Conservation (phyloP, 495 filamentous ascomycete species). For the Emericellopsis terricola region DNA sequence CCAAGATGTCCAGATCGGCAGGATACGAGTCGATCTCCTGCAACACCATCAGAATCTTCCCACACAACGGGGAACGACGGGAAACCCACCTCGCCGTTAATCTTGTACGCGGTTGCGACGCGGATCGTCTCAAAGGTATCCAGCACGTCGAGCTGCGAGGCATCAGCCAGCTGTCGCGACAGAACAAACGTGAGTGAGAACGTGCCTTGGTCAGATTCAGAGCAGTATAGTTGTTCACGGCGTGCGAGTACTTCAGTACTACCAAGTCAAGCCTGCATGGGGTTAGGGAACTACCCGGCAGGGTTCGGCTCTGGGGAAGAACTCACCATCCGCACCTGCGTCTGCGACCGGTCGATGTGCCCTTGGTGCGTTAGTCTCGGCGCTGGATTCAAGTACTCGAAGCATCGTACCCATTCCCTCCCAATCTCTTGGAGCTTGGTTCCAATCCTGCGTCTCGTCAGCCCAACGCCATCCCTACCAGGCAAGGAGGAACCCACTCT, state of each 20-base stretch:
- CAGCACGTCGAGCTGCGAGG: conserved; percentile 48
- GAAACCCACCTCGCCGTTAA: background rate
- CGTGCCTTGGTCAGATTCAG: conserved; percentile 62
- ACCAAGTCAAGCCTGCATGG: conserved; percentile 51
- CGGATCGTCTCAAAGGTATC: conserved; percentile 70
- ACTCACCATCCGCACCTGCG: conserved; percentile 58
- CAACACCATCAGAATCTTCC: conserved; percentile 7
- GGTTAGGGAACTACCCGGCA: background rate
- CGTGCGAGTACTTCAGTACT: conserved; percentile 57
- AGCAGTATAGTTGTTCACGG: conserved; percentile 55
- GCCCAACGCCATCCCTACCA: background rate
- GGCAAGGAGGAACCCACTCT: conserved; percentile 8
- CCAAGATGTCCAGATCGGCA: conserved; percentile 15
- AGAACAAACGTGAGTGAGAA: background rate
- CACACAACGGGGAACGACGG: background rate
- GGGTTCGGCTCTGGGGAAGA: background rate
- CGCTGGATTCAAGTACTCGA: too few relatives aligned
- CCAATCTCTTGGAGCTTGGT: conserved; percentile 27
- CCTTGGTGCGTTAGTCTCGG: conserved; percentile 31
- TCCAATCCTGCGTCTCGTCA: conserved; percentile 4
- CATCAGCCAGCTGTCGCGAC: conserved; percentile 1
- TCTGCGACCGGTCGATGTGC: conserved; percentile 68
- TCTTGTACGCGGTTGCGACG: conserved; percentile 51
- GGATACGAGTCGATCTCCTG: conserved; percentile 18
- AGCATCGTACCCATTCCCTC: conserved; percentile 11